These are phyloP conservation scores for Carex scoparia DNA, from an alignment of 176 grass and related monocot genomes.

Conservation along the genomic window DNA sequence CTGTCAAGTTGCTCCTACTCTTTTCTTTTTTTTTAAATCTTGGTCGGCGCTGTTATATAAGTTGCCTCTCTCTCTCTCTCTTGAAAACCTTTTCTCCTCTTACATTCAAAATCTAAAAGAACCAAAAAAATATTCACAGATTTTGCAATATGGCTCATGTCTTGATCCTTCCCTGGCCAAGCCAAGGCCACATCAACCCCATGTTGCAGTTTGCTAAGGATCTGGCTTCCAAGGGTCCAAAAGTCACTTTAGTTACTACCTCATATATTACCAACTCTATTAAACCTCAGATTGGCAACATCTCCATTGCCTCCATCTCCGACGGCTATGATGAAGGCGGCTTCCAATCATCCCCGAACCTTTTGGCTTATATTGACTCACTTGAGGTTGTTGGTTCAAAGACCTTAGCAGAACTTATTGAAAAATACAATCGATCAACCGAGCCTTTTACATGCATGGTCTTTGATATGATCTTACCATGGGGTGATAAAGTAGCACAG, in stretches of 20 bases:
- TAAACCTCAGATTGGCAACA: not conserved
- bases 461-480: slow-evolving; percentile 15
- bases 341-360: slow-evolving; percentile 23
- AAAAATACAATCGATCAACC: not conserved
- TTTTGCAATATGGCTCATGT: slow-evolving; percentile 24
- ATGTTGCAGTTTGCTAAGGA: slow-evolving; percentile 78
- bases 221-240: slow-evolving; percentile 42
- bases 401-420: slow-evolving; percentile 11
- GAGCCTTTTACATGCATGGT: slow-evolving; percentile 22
- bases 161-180: slow-evolving; percentile 60
- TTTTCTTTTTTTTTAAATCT: too few species aligned
- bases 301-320: slow-evolving; percentile 17
- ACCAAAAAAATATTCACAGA: not conserved
- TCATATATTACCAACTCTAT: slow-evolving; percentile 54
- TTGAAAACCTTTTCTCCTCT: not conserved
- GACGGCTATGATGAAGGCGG: slow-evolving; percentile 26
- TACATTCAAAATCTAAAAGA: not conserved
- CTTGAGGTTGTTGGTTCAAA: slow-evolving; percentile 25
- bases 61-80: not conserved
- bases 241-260: slow-evolving; percentile 55
- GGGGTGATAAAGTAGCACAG: slow-evolving; percentile 14
- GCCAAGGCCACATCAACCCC: slow-evolving; percentile 84
- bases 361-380: slow-evolving; percentile 16
- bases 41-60: too few species aligned
- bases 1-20: too few species aligned